A percentile compares a stretch with the other conserved stretches of the same genome.
phyloP scores from a whole-genome alignment of 2,329 filamentous ascomycete genomes.

The Fusarium aywerte region DNA sequence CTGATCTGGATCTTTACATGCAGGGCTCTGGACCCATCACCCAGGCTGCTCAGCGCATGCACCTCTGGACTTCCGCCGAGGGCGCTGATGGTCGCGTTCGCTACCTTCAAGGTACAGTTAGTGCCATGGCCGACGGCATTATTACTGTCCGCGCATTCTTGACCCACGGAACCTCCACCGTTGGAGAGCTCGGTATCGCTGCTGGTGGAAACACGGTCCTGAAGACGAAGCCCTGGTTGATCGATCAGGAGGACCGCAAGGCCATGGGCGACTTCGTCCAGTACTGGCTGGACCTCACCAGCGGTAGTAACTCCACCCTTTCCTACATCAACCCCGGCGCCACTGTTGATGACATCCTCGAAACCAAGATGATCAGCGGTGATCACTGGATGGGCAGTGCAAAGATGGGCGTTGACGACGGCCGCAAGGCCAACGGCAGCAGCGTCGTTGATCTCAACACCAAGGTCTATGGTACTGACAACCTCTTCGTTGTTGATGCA shows the following conservation, averaged over 20 bases:
- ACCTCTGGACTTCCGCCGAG: constrained; percentile 43
- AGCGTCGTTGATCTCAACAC: constrained; percentile 67
- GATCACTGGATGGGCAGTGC: constrained; percentile 47
- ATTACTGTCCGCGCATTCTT: constrained; percentile 42
- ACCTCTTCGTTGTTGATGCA: constrained; percentile 70
- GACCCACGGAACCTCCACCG: constrained; percentile 41
- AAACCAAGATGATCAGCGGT: constrained; percentile 44
- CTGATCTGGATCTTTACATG: constrained; percentile 43
- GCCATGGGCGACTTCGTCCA: constrained; percentile 43
- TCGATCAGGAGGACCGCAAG: constrained; percentile 41
- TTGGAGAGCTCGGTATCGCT: constrained; percentile 43
- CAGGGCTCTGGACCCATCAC: constrained; percentile 45
- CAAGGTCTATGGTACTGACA: constrained; percentile 69
- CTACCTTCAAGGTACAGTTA: constrained; percentile 43
- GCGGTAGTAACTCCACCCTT: constrained; percentile 39
- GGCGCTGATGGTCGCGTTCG: constrained; percentile 40
- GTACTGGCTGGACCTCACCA: constrained; percentile 41
- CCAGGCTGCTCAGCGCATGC: constrained; percentile 45
- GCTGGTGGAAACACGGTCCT: constrained; percentile 43
- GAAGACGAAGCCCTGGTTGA: constrained; percentile 46
- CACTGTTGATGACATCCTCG: constrained; percentile 33
- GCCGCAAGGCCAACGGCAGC: constrained; percentile 57
- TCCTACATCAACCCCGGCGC: constrained; percentile 39
- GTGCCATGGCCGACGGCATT: constrained; percentile 40
- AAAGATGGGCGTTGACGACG: constrained; percentile 61